Conservation (phyloP, 1,284 basidiomycete genomes). For the Mycosarcoma mackinlayi region DNA sequence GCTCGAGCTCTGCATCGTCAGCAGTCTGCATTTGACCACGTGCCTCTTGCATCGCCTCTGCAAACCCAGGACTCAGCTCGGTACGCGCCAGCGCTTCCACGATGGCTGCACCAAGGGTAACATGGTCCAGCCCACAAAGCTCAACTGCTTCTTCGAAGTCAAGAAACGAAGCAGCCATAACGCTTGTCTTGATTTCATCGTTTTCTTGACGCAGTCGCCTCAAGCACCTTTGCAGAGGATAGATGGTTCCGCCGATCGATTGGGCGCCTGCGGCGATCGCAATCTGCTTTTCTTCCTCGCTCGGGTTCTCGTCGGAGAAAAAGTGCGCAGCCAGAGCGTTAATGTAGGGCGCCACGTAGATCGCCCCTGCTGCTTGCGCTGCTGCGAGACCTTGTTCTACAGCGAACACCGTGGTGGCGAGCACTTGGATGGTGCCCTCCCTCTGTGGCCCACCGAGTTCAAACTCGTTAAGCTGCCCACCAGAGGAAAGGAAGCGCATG, state of each 20-base stretch:
- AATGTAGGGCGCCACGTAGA: conserved; percentile 29
- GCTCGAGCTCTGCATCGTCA: conserved; percentile 12
- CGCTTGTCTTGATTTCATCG: conserved; percentile 12
- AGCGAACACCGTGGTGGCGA: conserved; percentile 28
- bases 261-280: conserved; percentile 4
- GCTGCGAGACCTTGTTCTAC: conserved; percentile 34
- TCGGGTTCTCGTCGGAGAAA: conserved; percentile 13
- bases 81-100: conserved; percentile 20
- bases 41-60: conserved; percentile 5
- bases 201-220: conserved; percentile 11
- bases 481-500: conserved; percentile 36
- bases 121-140: conserved; percentile 27
- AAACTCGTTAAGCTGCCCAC: conserved; percentile 19
- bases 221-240: conserved; percentile 21
- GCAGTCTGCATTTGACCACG: conserved; percentile 1
- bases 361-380: conserved; percentile 22
- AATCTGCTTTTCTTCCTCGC: not conserved
- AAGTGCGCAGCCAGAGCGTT: conserved; percentile 34
- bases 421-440: conserved; percentile 27
- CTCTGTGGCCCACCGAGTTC: conserved; percentile 11
- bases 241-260: conserved; percentile 14
- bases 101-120: conserved; percentile 21
- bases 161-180: conserved; percentile 27
- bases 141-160: conserved; percentile 12
- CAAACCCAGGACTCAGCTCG: conserved; percentile 1